phyloP scores from a whole-genome alignment of 2,329 filamentous ascomycete genomes.

The Claviceps paspali region DNA sequence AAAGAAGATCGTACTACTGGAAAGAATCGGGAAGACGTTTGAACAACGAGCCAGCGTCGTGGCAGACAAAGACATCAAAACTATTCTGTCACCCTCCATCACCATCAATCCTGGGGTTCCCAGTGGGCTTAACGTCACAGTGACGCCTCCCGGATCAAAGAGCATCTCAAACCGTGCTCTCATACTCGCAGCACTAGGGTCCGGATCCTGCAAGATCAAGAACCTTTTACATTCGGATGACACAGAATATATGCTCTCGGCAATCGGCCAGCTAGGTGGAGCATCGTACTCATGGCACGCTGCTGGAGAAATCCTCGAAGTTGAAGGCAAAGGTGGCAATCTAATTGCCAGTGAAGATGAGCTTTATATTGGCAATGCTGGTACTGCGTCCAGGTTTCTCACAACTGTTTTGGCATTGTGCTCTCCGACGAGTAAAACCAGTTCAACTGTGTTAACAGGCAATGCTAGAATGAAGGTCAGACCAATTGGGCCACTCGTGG shows the following conservation, averaged over 20 bases:
- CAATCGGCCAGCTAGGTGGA: constrained; percentile 70
- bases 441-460: constrained; percentile 69
- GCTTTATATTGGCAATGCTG: constrained; percentile 90
- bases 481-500: constrained; percentile 84
- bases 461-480: constrained; percentile 94
- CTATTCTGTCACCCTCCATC: constrained; percentile 69
- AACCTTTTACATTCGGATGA: constrained; percentile 95
- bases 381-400: constrained; percentile 87
- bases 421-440: constrained; percentile 41
- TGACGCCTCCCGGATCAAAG: constrained; percentile 88
- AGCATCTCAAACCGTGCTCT: constrained; percentile 94
- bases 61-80: constrained; percentile 67
- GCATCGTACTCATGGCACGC: constrained; percentile 90
- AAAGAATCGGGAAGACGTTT: constrained; percentile 74
- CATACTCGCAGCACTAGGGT: constrained; percentile 80
- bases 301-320: constrained; percentile 76
- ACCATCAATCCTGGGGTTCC: constrained; percentile 60
- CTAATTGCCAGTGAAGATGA: constrained; percentile 60
- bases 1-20: constrained; percentile 91
- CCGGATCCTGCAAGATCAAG: constrained; percentile 72
- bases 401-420: constrained; percentile 84
- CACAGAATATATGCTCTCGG: constrained; percentile 91
- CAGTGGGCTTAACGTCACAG: constrained; percentile 48
- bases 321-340: constrained; percentile 79
- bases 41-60: constrained; percentile 83